phyloP scores from a whole-genome alignment of 306 rosid genomes.

The Castanea crenata region DNA sequence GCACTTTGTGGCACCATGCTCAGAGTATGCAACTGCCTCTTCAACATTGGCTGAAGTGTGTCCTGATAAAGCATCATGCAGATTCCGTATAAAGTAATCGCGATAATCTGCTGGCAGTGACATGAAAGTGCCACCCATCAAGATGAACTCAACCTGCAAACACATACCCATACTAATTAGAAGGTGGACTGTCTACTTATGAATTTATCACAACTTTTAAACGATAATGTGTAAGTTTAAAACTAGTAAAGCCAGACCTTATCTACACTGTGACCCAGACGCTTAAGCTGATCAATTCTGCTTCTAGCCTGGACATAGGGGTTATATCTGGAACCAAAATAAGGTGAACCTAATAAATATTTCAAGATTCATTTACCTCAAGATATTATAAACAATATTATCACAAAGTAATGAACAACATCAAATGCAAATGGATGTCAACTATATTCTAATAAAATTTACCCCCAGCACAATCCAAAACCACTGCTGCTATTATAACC shows the following conservation, averaged over 20 bases:
- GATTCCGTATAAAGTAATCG: constrained; percentile 86
- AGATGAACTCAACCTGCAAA: constrained; percentile 88
- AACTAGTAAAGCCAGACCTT: constrained; percentile 54
- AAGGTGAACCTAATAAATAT: not conserved
- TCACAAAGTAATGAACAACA: not conserved
- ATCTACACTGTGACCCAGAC: constrained; percentile 96
- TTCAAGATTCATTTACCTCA: not conserved
- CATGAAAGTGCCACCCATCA: constrained; percentile 99
- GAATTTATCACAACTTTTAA: constrained; percentile 1
- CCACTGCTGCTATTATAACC: not conserved
- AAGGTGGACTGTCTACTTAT: not conserved
- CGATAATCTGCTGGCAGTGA: constrained; percentile 91
- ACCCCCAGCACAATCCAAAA: not conserved
- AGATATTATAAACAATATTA: not conserved
- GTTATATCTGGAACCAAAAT: constrained; percentile 72
- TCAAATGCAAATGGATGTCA: not conserved
- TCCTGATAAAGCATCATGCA: constrained; percentile 94
- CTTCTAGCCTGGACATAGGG: constrained; percentile 96
- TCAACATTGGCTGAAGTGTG: constrained; percentile 96
- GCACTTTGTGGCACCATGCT: constrained; percentile 88
- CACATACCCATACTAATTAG: constrained; percentile 27
- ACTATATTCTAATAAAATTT: not conserved
- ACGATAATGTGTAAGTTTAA: not conserved
- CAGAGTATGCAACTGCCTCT: constrained; percentile 91
- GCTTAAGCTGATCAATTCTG: constrained; percentile 98